These are phyloP conservation scores for Arthromyces matolae DNA, from an alignment of 768 basidiomycete genomes.

Conservation along the genomic window DNA sequence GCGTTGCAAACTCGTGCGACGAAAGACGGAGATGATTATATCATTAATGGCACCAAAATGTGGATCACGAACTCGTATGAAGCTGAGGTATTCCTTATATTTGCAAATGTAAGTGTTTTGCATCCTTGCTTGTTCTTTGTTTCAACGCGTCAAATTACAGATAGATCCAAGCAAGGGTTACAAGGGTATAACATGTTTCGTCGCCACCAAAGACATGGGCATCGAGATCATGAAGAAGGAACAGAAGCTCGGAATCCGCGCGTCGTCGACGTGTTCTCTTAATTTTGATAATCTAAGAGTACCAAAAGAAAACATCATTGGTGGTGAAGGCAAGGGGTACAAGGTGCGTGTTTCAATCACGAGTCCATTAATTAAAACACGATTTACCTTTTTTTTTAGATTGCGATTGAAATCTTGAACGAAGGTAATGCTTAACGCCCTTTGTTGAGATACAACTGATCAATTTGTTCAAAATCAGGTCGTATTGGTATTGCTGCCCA, in stretches of 20 bases:
- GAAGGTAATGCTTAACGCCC: conserved; percentile 53
- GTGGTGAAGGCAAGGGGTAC: conserved; percentile 89
- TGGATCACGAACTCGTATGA: conserved; percentile 97
- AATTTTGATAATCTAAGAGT: conserved; percentile 91
- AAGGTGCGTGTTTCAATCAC: conserved; percentile 43
- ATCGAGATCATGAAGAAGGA: conserved; percentile 98
- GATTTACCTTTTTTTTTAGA: conserved; percentile 36
- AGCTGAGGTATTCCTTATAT: conserved; percentile 89
- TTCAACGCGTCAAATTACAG: conserved; percentile 29
- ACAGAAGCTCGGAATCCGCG: conserved; percentile 94
- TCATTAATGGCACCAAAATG: conserved; percentile 98
- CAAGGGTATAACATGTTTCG: conserved; percentile 98
- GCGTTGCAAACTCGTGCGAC: conserved; percentile 91
- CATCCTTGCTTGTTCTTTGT: not conserved
- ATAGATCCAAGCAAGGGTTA: conserved; percentile 90
- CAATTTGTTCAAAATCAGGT: not conserved
- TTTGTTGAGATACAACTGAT: not conserved
- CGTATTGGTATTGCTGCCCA: conserved; percentile 98
- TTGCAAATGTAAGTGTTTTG: conserved; percentile 71
- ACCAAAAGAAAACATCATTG: conserved; percentile 85
- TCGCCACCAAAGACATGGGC: conserved; percentile 95
- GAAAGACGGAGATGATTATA: conserved; percentile 81
- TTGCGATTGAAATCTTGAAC: conserved; percentile 95
- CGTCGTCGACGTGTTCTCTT: conserved; percentile 91
- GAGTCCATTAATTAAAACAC: not conserved